phyloP scores from a whole-genome alignment of 2,329 filamentous ascomycete species.

The Sporothrix mexicana region DNA sequence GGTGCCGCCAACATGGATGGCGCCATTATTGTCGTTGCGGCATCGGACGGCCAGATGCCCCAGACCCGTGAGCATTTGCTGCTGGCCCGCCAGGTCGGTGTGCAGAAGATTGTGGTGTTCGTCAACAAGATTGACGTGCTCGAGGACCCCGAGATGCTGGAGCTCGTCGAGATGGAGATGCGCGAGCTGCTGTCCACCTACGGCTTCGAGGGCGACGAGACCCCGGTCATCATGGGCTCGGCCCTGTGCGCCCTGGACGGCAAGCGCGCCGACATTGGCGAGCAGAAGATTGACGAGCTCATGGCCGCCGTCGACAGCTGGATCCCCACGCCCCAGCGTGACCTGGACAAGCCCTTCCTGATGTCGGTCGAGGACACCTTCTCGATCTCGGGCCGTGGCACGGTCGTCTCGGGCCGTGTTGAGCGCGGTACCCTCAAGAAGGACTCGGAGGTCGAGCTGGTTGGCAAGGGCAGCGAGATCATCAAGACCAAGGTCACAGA shows the following conservation, averaged over 20 bases:
- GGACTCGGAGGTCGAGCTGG: constrained; percentile 91
- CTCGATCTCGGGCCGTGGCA: constrained; percentile 91
- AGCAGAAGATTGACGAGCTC: constrained; percentile 87
- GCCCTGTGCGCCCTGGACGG: constrained; percentile 92
- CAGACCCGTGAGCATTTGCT: constrained; percentile 98
- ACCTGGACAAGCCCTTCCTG: constrained; percentile 97
- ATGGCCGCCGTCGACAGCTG: constrained; percentile 88
- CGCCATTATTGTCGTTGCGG: constrained; percentile 97
- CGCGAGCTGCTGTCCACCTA: constrained; percentile 91
- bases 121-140: constrained; percentile 99
- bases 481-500: constrained; percentile 99
- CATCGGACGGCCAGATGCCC: constrained; percentile 98
- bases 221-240: constrained; percentile 95
- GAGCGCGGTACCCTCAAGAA: constrained; percentile 94
- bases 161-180: constrained; percentile 99
- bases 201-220: constrained; percentile 97
- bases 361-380: constrained; percentile 97
- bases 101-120: constrained; percentile 97
- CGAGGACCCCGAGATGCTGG: constrained; percentile 98
- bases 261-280: constrained; percentile 85
- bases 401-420: constrained; percentile 94
- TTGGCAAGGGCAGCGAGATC: constrained; percentile 79
- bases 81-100: constrained; percentile 96
- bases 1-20: constrained; percentile 99
- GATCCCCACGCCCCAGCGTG: constrained; percentile 94